Conservation (phyloP, 2,329 filamentous ascomycete species). For the Pseudocercospora vitis region DNA sequence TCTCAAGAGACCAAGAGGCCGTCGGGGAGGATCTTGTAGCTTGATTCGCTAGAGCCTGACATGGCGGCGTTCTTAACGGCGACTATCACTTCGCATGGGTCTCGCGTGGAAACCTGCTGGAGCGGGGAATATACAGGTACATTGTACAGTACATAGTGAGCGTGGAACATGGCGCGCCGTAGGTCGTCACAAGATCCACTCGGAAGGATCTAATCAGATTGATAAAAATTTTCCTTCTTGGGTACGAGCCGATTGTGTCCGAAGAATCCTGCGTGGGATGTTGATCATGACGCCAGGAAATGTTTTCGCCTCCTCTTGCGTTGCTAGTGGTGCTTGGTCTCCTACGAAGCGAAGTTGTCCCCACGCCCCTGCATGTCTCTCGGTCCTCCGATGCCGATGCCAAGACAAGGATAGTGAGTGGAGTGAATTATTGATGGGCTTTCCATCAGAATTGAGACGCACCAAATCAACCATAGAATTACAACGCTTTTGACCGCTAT, state of each 20-base stretch:
- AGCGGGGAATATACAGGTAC: too few relatives aligned
- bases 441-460: too few relatives aligned
- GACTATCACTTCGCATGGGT: too few relatives aligned
- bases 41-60: too few relatives aligned
- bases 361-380: not conserved
- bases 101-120: not conserved
- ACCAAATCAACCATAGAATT: too few relatives aligned
- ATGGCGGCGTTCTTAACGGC: too few relatives aligned
- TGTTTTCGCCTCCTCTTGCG: not conserved
- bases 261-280: not conserved
- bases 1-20: not conserved
- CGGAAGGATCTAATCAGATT: conserved; percentile 6
- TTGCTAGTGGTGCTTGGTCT: not conserved
- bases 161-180: not conserved
- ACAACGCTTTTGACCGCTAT: not conserved
- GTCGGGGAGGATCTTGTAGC: too few relatives aligned
- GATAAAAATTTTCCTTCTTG: conserved; percentile 7
- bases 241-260: not conserved
- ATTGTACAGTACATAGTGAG: too few relatives aligned
- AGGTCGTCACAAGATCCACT: too few relatives aligned
- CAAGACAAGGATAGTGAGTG: not conserved
- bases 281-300: not conserved
- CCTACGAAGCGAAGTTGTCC: not conserved
- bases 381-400: not conserved
- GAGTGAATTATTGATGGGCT: not conserved